Evolutionary conservation across 371 early-diverging fungal genomes (phyloP).

Genomic region (Lichtheimia ramosa): DNA sequence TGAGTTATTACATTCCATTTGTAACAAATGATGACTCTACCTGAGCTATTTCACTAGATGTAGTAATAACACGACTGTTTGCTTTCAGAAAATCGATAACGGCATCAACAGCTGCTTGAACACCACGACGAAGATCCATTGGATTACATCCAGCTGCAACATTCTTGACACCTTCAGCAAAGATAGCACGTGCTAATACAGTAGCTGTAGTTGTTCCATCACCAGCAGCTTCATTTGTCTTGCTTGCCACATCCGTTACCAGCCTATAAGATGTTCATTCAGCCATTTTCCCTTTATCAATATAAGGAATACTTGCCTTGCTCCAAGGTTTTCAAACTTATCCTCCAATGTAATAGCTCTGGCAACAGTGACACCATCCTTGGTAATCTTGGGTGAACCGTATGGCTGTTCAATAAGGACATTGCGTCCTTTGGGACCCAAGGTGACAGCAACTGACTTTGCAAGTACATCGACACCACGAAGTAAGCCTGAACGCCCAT

Average conservation of each 20-base stretch:
- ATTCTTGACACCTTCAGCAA: conserved; percentile 97
- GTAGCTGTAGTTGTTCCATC: conserved; percentile 99
- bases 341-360: conserved; percentile 94
- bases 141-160: conserved; percentile 99
- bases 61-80: conserved; percentile 89
- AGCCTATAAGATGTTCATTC: conserved; percentile 52
- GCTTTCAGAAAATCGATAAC: conserved; percentile 86
- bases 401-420: conserved; percentile 97
- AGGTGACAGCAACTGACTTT: conserved; percentile 96
- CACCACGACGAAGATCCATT: conserved; percentile 96
- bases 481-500: conserved; percentile 90
- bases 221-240: conserved; percentile 98
- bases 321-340: conserved; percentile 98
- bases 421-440: conserved; percentile 98
- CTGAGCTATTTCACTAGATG: conserved; percentile 94
- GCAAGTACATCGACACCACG: conserved; percentile 95
- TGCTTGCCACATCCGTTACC: conserved; percentile 98
- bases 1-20: neutral
- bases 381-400: conserved; percentile 98
- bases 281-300: neutral
- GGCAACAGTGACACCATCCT: conserved; percentile 99
- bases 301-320: conserved; percentile 51
- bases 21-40: conserved; percentile 30
- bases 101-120: conserved; percentile 89
- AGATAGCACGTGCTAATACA: conserved; percentile 96